These are phyloP conservation scores for Dictyophora rubrovolvata DNA, from an alignment of 768 basidiomycete genomes.

Conservation along the genomic window DNA sequence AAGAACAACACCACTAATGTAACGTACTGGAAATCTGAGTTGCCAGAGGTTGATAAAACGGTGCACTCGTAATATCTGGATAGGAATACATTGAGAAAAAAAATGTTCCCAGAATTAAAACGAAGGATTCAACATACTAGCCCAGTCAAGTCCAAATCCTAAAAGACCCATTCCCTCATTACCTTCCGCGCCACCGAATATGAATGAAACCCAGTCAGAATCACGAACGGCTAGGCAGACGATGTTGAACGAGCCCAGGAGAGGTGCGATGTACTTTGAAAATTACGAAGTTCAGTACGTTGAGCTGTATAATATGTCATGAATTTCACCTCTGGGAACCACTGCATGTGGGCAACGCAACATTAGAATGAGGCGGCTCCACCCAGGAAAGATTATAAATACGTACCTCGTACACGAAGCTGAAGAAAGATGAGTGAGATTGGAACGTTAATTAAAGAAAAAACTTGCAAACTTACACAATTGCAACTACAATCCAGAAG, in stretches of 20 bases:
- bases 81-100: not conserved
- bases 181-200: slow-evolving; percentile 2
- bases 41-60: not conserved
- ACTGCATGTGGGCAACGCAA: not conserved
- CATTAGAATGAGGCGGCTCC: not conserved
- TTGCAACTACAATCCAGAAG: slow-evolving; percentile 4
- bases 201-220: slow-evolving; percentile 3
- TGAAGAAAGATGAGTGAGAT: not conserved
- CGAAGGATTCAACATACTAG: not conserved
- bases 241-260: not conserved
- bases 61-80: not conserved
- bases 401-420: slow-evolving; percentile 4
- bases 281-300: not conserved
- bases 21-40: not conserved
- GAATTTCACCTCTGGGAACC: slow-evolving; percentile 4
- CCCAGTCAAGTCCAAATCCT: slow-evolving; percentile 7
- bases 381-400: not conserved
- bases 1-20: not conserved
- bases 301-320: not conserved
- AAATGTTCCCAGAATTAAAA: not conserved
- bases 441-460: not conserved
- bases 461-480: not conserved
- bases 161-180: slow-evolving; percentile 7
- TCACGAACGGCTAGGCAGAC: slow-evolving; percentile 4
- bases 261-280: slow-evolving; percentile 3